phyloP scores from a whole-genome alignment of 176 grass and related monocot species.

The Olyra latifolia region DNA sequence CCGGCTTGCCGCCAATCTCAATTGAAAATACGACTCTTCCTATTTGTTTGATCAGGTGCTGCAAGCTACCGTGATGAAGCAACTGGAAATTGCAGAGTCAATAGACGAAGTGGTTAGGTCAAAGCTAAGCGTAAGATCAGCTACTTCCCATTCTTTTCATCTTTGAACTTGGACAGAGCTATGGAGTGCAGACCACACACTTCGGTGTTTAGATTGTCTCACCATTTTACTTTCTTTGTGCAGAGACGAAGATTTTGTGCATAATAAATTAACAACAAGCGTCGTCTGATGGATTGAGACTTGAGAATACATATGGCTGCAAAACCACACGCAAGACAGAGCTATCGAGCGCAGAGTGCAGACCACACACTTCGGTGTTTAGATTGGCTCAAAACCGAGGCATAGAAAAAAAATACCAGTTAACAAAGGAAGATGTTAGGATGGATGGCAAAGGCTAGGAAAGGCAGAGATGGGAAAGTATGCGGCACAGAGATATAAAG shows the following conservation, averaged over 20 bases:
- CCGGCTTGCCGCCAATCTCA: neutral
- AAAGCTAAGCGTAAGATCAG: conserved; percentile 53
- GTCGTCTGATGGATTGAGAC: neutral
- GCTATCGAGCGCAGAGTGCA: neutral
- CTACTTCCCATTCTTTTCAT: conserved; percentile 5
- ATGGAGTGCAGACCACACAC: neutral
- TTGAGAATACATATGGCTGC: conserved; percentile 6
- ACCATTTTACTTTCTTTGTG: neutral
- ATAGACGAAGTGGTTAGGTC: conserved; percentile 65
- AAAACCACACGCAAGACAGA: neutral
- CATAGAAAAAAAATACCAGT: neutral
- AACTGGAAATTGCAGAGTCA: conserved; percentile 77
- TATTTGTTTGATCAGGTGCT: conserved; percentile 57
- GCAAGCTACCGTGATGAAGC: conserved; percentile 70
- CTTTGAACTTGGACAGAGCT: neutral
- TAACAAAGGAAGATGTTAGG: neutral
- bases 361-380: neutral
- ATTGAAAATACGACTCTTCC: neutral
- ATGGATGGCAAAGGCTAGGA: conserved; percentile 3
- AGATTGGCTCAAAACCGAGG: neutral
- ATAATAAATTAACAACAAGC: conserved; percentile 17
- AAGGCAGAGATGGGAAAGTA: conserved; percentile 1
- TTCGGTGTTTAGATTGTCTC: neutral
- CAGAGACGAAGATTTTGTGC: conserved; percentile 74
- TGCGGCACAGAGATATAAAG: neutral